phyloP scores from a whole-genome alignment of 768 basidiomycete genomes.

The Termitomyces bulborhizus region DNA sequence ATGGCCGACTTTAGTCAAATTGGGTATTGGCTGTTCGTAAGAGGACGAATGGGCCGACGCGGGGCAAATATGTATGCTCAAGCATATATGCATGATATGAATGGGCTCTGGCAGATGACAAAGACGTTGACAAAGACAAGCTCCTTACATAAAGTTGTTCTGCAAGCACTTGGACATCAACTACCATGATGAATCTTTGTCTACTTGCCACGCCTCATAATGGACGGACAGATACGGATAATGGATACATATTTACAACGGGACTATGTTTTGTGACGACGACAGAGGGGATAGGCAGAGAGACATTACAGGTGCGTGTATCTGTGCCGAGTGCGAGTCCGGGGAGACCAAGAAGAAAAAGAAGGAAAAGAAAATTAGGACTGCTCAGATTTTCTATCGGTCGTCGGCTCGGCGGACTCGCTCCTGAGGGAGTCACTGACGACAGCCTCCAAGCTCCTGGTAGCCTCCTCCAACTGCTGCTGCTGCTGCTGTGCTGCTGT shows the following conservation, averaged over 20 bases:
- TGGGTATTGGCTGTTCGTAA: too few species aligned
- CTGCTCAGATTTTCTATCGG: background rate
- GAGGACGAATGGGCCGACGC: too few species aligned
- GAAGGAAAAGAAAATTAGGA: background rate
- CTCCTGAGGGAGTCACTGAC: constrained; percentile 19
- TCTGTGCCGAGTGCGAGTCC: background rate
- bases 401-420: background rate
- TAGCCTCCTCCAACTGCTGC: constrained; percentile 21
- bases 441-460: constrained; percentile 19
- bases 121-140: constrained; percentile 33
- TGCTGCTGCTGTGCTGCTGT: constrained; percentile 8
- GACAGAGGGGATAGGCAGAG: too few species aligned
- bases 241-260: background rate
- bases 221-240: background rate
- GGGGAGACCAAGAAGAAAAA: background rate
- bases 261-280: too few species aligned
- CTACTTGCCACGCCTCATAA: background rate
- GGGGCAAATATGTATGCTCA: too few species aligned
- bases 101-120: constrained; percentile 24
- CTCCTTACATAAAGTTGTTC: constrained; percentile 28
- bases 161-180: constrained; percentile 21
- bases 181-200: constrained; percentile 15
- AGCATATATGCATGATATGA: background rate
- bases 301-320: background rate
- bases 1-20: too few species aligned